A percentile compares a stretch with the other conserved stretches of the same genome.
Evolutionary conservation across 192 early-diverging fungal genomes (phyloP).

Genomic region (Coemansia sp.): DNA sequence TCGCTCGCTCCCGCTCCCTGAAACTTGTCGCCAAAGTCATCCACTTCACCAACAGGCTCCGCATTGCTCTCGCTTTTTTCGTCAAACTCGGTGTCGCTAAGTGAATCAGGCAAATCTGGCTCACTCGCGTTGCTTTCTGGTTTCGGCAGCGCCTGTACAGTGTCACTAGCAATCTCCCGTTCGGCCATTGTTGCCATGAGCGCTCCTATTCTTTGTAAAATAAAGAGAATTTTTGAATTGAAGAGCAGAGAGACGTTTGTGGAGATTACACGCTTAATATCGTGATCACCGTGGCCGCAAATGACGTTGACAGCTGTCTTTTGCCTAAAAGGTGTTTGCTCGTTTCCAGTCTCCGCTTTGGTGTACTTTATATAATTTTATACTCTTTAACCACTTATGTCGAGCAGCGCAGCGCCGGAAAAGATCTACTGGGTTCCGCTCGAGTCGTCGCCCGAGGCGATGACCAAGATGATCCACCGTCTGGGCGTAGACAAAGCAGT

Average conservation of each 20-base stretch:
- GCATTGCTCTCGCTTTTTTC: conserved; percentile 1
- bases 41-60: conserved; percentile 7
- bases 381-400: not conserved
- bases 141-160: not conserved
- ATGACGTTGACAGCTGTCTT: too few species aligned
- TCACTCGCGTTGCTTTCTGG: not conserved
- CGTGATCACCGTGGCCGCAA: too few species aligned
- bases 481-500: conserved; percentile 65
- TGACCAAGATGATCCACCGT: conserved; percentile 63
- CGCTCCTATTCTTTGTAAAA: not conserved
- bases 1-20: not conserved
- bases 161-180: not conserved
- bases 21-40: conserved; percentile 18
- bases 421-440: conserved; percentile 78
- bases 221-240: not conserved
- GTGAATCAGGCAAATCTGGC: not conserved
- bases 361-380: not conserved
- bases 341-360: not conserved
- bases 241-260: too few species aligned
- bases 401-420: not conserved
- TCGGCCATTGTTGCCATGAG: conserved; percentile 12
- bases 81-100: conserved; percentile 5
- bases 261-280: too few species aligned
- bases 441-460: conserved; percentile 85
- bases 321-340: too few species aligned